These are phyloP conservation scores for Tuctoria greenei DNA, from an alignment of 176 grass and related monocot species.

Conservation along the genomic window DNA sequence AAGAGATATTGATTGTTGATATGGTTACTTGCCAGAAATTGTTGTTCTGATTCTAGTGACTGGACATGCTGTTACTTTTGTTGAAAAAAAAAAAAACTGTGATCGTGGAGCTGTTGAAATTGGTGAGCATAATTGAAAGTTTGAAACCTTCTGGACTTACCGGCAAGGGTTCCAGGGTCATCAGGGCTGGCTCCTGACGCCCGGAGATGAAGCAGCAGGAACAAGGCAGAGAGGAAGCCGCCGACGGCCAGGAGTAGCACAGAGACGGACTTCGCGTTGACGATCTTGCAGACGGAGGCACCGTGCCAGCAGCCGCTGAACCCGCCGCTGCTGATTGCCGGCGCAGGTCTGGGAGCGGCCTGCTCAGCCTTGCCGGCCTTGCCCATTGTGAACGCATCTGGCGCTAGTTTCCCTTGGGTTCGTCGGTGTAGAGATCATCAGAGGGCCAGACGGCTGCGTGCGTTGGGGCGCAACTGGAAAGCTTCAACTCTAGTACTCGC, in stretches of 20 bases:
- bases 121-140: neutral
- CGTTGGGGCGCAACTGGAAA: conserved; percentile 41
- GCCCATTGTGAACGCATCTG: conserved; percentile 59
- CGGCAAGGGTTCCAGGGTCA: conserved; percentile 28
- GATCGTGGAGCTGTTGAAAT: neutral
- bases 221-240: conserved; percentile 44
- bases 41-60: neutral
- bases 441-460: conserved; percentile 16
- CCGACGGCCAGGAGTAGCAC: conserved; percentile 26
- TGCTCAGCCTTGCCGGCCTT: conserved; percentile 44
- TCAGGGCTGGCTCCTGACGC: conserved; percentile 27
- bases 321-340: neutral
- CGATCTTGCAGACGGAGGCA: neutral
- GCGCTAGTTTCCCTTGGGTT: neutral
- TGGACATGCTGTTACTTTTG: neutral
- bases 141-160: conserved; percentile 13
- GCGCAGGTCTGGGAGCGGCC: neutral
- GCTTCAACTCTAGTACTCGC: conserved; percentile 15
- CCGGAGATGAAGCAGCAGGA: conserved; percentile 39
- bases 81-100: neutral
- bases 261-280: conserved; percentile 15
- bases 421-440: neutral
- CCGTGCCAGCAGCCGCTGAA: neutral
- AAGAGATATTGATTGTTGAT: neutral
- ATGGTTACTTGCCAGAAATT: neutral